phyloP scores from a whole-genome alignment of 176 grass and related monocot species.

The Juncus effusus region DNA sequence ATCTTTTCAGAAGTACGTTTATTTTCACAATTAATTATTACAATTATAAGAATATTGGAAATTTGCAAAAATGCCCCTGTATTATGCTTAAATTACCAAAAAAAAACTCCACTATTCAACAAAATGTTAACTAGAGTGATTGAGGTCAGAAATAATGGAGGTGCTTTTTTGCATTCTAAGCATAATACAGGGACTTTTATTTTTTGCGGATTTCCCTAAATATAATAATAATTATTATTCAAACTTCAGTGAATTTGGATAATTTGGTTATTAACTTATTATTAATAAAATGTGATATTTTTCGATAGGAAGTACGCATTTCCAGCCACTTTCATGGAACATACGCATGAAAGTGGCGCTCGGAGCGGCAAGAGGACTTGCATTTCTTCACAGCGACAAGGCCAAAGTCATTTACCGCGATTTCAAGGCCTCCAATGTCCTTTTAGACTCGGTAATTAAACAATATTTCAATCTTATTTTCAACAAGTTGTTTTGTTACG shows the following conservation, averaged over 20 bases:
- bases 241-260: too few relatives aligned
- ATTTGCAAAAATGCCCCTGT: neutral
- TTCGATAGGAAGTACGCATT: slow-evolving; percentile 49
- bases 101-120: too few relatives aligned
- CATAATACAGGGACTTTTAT: too few relatives aligned
- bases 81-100: too few relatives aligned
- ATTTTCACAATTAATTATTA: slow-evolving; percentile 3
- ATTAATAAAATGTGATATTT: slow-evolving; percentile 16
- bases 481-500: neutral
- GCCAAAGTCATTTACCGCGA: slow-evolving; percentile 87
- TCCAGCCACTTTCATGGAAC: slow-evolving; percentile 84
- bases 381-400: slow-evolving; percentile 76
- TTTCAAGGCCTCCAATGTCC: slow-evolving; percentile 86
- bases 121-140: too few relatives aligned
- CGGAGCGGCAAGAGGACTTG: slow-evolving; percentile 80
- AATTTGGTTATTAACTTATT: neutral
- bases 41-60: neutral
- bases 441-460: slow-evolving; percentile 55
- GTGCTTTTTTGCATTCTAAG: too few relatives aligned
- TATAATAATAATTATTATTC: too few relatives aligned
- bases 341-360: slow-evolving; percentile 75
- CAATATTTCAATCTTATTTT: neutral
- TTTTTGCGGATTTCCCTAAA: too few relatives aligned
- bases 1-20: slow-evolving; percentile 72
- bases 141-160: too few relatives aligned